These are phyloP conservation scores for Castanospermum australe DNA, from an alignment of 306 rosid genomes.

Conservation along the genomic window DNA sequence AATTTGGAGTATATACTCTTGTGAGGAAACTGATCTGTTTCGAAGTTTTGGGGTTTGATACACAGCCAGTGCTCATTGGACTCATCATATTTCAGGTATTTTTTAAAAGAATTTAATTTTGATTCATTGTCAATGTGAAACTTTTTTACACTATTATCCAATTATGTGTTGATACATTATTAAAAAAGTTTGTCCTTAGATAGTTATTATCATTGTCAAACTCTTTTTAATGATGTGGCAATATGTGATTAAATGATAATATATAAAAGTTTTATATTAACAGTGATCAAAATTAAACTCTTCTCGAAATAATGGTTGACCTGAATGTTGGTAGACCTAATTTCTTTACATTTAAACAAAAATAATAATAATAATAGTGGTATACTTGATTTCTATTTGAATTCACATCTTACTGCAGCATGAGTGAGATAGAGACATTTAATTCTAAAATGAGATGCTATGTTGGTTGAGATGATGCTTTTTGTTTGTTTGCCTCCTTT, in stretches of 20 bases:
- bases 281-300: too few species aligned
- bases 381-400: neutral
- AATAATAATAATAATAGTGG: neutral
- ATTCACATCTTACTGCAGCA: slow-evolving; percentile 5
- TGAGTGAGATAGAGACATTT: neutral
- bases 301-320: neutral
- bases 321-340: neutral
- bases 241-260: too few species aligned
- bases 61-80: slow-evolving; percentile 95
- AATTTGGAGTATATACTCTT: slow-evolving; percentile 94
- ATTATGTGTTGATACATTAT: too few species aligned
- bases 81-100: slow-evolving; percentile 88
- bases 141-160: too few species aligned
- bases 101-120: too few species aligned
- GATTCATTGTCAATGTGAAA: too few species aligned
- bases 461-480: neutral
- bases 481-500: slow-evolving; percentile 8
- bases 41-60: slow-evolving; percentile 90
- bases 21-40: slow-evolving; percentile 86
- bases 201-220: too few species aligned
- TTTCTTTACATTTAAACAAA: neutral
- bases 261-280: too few species aligned
- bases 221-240: too few species aligned
- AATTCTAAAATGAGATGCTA: neutral
- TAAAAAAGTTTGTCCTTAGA: too few species aligned